Percentiles rank a stretch among this genome's conserved stretches.
These are phyloP conservation scores for Cyberlindnera sargentensis DNA, from an alignment of 805 yeast species.

Conservation along the genomic window DNA sequence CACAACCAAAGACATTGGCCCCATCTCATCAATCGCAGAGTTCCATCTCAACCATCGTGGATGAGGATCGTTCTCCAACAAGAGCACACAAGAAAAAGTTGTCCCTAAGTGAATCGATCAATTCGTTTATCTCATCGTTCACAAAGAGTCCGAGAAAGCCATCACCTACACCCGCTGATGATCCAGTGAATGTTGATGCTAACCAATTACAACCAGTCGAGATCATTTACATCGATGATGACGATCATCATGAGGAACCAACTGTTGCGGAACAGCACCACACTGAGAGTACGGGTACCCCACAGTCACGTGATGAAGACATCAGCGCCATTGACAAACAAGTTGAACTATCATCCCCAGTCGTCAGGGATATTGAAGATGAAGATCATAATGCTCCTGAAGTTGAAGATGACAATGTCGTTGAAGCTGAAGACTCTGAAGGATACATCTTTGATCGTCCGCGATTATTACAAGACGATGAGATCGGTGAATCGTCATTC, in stretches of 20 bases:
- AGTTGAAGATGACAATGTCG: no score
- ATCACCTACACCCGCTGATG: neutral
- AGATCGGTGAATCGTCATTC: constrained; percentile 8
- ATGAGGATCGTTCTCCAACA: neutral
- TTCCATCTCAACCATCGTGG: constrained; percentile 17
- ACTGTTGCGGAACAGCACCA: no score
- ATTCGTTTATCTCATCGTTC: constrained; percentile 13
- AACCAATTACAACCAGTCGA: neutral
- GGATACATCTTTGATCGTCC: constrained; percentile 4
- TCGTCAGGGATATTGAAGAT: no score
- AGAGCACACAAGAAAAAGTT: constrained; percentile 13
- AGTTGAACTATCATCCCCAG: no score
- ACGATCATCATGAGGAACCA: no score
- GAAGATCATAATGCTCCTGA: no score
- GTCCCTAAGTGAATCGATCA: constrained; percentile 18
- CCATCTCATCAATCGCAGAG: constrained; percentile 12
- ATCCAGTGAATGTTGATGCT: neutral
- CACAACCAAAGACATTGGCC: neutral
- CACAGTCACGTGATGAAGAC: no score
- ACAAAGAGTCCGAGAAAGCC: constrained; percentile 4
- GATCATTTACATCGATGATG: no score
- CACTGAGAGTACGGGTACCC: no score
- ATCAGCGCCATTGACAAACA: no score
- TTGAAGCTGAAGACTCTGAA: neutral
- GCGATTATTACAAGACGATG: constrained; percentile 3